A percentile compares a stretch with the other conserved stretches of the same genome.
Conservation (phyloP, 768 basidiomycete species). For the Phlebiopsis gigantea region DNA sequence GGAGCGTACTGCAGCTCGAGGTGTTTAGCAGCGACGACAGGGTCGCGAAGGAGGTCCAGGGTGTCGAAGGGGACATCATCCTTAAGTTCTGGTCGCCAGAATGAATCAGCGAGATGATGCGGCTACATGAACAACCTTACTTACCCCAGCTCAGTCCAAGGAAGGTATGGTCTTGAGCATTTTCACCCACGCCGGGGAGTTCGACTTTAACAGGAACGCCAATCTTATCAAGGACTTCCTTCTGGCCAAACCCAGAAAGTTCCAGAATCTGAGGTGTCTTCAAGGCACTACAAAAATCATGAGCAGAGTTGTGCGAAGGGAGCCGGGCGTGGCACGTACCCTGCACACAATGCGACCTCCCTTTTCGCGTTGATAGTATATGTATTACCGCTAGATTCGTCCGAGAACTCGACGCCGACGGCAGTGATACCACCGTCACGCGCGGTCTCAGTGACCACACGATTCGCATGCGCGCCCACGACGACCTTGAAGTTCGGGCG, state of each 20-base stretch:
- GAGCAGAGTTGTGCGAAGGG: background rate
- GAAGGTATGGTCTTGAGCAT: conserved; percentile 38
- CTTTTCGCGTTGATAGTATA: conserved; percentile 9
- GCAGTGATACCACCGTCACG: conserved; percentile 1
- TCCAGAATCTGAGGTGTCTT: conserved; percentile 44
- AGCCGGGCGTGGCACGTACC: background rate
- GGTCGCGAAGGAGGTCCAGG: conserved; percentile 15
- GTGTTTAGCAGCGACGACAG: conserved; percentile 9
- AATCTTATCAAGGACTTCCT: conserved; percentile 25
- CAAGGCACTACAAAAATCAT: conserved; percentile 28
- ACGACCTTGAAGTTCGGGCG: conserved; percentile 15
- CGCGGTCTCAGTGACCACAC: conserved; percentile 1
- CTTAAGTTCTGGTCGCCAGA: conserved; percentile 15
- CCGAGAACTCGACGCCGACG: conserved; percentile 8
- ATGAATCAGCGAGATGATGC: background rate
- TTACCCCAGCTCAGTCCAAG: conserved; percentile 20
- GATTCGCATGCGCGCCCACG: conserved; percentile 8
- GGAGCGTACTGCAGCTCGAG: conserved; percentile 23
- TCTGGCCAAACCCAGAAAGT: conserved; percentile 44
- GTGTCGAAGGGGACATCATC: conserved; percentile 13
- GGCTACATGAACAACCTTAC: background rate
- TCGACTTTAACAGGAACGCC: conserved; percentile 33
- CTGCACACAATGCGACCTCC: conserved; percentile 12
- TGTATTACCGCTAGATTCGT: conserved; percentile 1
- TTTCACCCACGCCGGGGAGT: conserved; percentile 44